A percentile compares a stretch with the other conserved stretches of the same genome.
phyloP scores from a whole-genome alignment of 352 stramenopile species.

The Pythium oligandrum region DNA sequence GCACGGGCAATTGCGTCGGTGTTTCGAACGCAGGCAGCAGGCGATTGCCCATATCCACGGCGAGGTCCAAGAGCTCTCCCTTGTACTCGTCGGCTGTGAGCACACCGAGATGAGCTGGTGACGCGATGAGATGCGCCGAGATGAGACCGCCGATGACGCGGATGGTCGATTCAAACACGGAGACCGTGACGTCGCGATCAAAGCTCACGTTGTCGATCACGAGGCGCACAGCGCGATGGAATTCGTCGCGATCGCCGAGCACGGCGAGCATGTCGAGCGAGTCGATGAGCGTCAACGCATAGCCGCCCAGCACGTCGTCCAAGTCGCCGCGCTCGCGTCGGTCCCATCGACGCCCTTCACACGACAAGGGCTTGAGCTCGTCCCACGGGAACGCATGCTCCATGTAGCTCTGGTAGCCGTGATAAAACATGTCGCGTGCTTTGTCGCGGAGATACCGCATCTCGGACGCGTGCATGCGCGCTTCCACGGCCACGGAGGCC shows the following conservation, averaged over 20 bases:
- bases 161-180: constrained; percentile 93
- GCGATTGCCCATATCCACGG: constrained; percentile 92
- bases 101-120: constrained; percentile 42
- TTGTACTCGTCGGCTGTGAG: constrained; percentile 81
- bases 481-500: constrained; percentile 1
- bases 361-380: constrained; percentile 84
- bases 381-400: constrained; percentile 83
- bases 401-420: constrained; percentile 87
- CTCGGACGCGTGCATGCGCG: constrained; percentile 70
- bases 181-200: constrained; percentile 87
- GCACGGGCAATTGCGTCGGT: constrained; percentile 92
- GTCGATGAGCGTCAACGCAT: constrained; percentile 84
- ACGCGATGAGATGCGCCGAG: constrained; percentile 86
- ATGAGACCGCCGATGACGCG: constrained; percentile 89
- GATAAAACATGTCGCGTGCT: constrained; percentile 86
- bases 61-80: constrained; percentile 91
- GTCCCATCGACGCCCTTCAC: constrained; percentile 74
- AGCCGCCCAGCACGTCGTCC: constrained; percentile 81
- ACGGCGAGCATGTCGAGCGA: constrained; percentile 88
- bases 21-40: constrained; percentile 97
- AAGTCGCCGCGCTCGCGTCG: constrained; percentile 73
- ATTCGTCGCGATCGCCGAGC: constrained; percentile 76
- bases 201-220: constrained; percentile 63
- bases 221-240: constrained; percentile 60
- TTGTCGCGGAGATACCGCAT: constrained; percentile 59